Evolutionary conservation across 495 filamentous ascomycete species (phyloP), one percentile per base, ranked within the genome.

Genomic region (Penicillium pulvis): DNA sequence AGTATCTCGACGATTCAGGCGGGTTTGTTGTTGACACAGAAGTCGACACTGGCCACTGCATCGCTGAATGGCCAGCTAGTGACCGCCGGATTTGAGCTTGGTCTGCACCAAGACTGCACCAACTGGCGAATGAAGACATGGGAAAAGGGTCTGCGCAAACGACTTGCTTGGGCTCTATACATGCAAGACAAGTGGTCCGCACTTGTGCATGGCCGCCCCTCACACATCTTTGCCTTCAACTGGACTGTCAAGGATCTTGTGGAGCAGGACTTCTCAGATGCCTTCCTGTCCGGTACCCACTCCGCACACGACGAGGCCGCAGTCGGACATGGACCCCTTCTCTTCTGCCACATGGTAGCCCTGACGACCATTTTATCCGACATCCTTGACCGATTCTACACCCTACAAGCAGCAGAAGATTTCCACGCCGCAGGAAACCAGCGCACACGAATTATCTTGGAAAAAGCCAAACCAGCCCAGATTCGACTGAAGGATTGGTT

Each of bases 1-100:
- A 96, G 93, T 59, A 81, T 97, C n/a, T 93, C 93, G 16, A 94
- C 93, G 3, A 84, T 98, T 30, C 94, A 98, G 71, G 93, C 92
- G 4, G 94, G 93, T 10, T 75, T 98, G 48, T 73, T 98, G 36
- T 81, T 98, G 20, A 88, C 93, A 59, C 93, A 98, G 64, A 85
- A 91, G 42, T 92, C 93, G 17, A 90, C 92, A 46, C 82, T 93
- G 2, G 90, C 92, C 62, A 90, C 92, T 26, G 91, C 92, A 77
- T 88, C 90, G 2, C 77, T 95, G 56, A 97, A 93, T 16, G 89
- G 90, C 0, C 93, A 97, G 70, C 57, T 85, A 33, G 78, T 83
- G 55, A 80, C 79, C 11, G 78, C 77, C n/a, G 75, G 79, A 11
- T 83, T 83, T 51, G 80, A 81, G 58, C 73, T 86, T 4, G 83